Evolutionary conservation across 768 basidiomycete genomes (phyloP), one percentile per base, ranked within the genome.

Genomic region (Arthromyces matolae): DNA sequence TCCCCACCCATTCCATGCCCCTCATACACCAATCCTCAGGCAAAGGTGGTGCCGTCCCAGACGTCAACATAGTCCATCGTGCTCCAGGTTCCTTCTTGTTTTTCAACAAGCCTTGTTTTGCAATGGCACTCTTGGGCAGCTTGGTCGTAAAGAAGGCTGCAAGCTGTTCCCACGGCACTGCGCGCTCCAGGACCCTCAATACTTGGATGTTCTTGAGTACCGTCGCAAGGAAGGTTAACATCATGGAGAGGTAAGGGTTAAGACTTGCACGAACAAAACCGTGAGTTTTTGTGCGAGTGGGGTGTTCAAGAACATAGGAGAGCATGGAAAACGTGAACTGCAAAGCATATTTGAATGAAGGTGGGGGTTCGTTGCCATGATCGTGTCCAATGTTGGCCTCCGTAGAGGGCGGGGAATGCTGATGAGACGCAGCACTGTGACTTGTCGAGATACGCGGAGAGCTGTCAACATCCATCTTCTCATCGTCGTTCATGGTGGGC

Each of bases 1-100:
- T 76, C 5, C 90, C 87, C 3, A 91, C 86, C 96, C 96, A 99
- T 57, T 93, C 93, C 84, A 94, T 91, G 1, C 96, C 96, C 25
- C 96, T 79, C 55, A 97, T 63, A 58, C 88, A 89, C 93, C 94
- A 97, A 59, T 98, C 96, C 65, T 99, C 96, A 0, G 89, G 78
- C 2, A 98, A 70, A 0, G 90, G 84, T 0, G 84, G 83, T 18
- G 78, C 68, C 51, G 81, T 84, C 12, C 80, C 80, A 36, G 73
- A 81, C 0, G 86, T 87, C 25, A 89, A 72, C 71, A 93, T 81
- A 19, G 70, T 63, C 73, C 83, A 82, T 29, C 78, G 75, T 36
- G 84, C 32, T 20, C 40, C 44, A 2, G 29, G 9, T 77, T 28
- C 67, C 63, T n/a, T 69, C 63, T 25, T 38, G 20, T 49, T 41